These are phyloP conservation scores for Nitzschia sp. DNA, from an alignment of 108 stramenopile species.

Conservation along the genomic window DNA sequence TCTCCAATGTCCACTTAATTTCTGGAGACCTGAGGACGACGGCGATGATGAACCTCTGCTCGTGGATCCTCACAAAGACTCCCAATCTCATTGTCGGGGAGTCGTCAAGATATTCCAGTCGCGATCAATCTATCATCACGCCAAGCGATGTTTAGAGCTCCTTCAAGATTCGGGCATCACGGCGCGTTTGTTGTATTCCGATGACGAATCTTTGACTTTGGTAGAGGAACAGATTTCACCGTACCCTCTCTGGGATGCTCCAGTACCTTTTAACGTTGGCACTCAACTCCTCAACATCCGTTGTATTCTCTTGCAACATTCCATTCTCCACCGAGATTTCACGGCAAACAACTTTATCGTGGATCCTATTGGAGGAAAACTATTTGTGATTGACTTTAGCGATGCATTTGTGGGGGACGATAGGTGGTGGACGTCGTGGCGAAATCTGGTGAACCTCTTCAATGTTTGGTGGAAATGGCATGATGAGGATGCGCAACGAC, in stretches of 20 bases:
- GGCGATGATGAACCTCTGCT: no score
- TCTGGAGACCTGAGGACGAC: not conserved
- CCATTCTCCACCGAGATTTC: conserved; percentile 17
- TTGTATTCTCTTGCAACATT: conserved; percentile 3
- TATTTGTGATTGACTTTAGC: conserved; percentile 20
- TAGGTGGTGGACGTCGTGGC: not conserved
- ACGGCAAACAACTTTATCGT: conserved; percentile 11
- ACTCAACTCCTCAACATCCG: conserved; percentile 2
- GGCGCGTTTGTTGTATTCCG: conserved; percentile 11
- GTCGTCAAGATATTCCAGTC: conserved; percentile 16
- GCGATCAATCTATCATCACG: conserved; percentile 8
- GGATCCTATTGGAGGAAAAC: not conserved
- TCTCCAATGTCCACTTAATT: not conserved
- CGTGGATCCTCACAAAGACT: not conserved
- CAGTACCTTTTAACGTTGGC: conserved; percentile 7
- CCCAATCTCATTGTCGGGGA: conserved; percentile 2
- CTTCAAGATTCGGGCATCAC: conserved; percentile 12
- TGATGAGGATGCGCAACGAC: conserved; percentile 1
- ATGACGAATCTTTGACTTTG: conserved; percentile 11
- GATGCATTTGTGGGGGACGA: conserved; percentile 5
- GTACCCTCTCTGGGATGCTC: conserved; percentile 1
- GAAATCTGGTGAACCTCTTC: not conserved
- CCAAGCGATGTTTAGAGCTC: conserved; percentile 11
- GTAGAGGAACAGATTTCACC: conserved; percentile 16
- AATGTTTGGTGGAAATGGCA: conserved; percentile 23